Conservation (phyloP, 208 protist species). For the Acanthamoeba rhysodes region DNA sequence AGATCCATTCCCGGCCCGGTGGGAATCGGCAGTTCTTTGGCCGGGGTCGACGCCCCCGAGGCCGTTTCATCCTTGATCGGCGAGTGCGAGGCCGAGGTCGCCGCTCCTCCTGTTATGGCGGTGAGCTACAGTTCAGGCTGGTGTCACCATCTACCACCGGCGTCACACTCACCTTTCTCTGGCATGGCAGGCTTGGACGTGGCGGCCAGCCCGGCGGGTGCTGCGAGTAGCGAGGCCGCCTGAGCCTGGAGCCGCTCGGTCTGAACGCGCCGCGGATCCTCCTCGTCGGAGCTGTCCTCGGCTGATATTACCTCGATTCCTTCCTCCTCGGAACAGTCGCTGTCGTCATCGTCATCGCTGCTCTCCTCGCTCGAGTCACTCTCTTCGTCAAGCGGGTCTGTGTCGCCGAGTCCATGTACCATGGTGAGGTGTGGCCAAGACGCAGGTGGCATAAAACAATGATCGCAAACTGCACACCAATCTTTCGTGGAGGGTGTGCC, state of each 20-base stretch:
- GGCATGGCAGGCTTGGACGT: background rate
- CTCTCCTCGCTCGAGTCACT: slow-evolving; percentile 13
- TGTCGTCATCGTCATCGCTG: slow-evolving; percentile 12
- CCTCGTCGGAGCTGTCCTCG: slow-evolving; percentile 23
- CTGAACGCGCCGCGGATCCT: background rate
- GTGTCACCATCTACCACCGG: too few relatives aligned
- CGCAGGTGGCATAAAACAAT: background rate
- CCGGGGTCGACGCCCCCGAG: background rate
- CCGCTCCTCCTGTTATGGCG: background rate
- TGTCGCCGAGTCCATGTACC: background rate
- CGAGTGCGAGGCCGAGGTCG: background rate
- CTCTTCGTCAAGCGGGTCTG: slow-evolving; percentile 49
- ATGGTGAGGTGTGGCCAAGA: background rate
- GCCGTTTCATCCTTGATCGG: background rate
- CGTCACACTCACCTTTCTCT: background rate
- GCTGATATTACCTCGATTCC: slow-evolving; percentile 50
- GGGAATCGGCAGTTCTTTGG: background rate
- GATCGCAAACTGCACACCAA: background rate
- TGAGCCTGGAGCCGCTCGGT: background rate
- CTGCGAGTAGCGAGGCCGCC: background rate
- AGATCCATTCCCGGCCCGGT: slow-evolving; percentile 32
- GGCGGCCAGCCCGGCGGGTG: background rate
- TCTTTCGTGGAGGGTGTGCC: background rate
- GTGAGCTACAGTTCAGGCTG: background rate
- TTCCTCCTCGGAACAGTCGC: slow-evolving; percentile 9